These are phyloP conservation scores for Karstenula rhodostoma DNA, from an alignment of 2,329 filamentous ascomycete genomes.

Conservation along the genomic window DNA sequence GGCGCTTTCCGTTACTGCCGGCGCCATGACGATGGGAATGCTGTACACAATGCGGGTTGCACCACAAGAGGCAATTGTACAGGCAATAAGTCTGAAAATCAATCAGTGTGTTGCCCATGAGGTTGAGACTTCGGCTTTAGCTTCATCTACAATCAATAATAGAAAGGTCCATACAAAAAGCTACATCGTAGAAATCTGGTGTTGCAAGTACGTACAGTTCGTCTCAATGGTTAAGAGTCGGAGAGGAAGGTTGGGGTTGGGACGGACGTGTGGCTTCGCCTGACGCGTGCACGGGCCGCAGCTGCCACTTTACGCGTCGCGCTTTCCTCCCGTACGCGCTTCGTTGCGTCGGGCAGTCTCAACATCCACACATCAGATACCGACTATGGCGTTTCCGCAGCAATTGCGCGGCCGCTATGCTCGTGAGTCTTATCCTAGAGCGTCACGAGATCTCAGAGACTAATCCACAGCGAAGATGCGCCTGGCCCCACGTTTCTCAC, in stretches of 20 bases:
- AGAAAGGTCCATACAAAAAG: no score
- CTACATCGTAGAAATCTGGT: no score
- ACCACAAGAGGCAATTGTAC: no score
- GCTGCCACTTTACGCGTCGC: constrained; percentile 22
- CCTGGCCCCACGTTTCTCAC: constrained; percentile 85
- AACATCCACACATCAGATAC: constrained; percentile 2
- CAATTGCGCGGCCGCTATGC: constrained; percentile 42
- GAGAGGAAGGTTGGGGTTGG: not conserved
- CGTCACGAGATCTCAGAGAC: constrained; percentile 8
- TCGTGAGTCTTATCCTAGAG: constrained; percentile 30
- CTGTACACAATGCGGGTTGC: no score
- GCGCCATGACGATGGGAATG: no score
- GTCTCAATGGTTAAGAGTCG: not conserved
- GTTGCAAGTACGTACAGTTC: not conserved
- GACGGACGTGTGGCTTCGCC: not conserved
- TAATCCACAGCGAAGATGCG: constrained; percentile 67
- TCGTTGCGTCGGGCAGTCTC: constrained; percentile 2
- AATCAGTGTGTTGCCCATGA: no score
- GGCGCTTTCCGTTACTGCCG: not conserved
- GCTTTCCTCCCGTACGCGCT: constrained; percentile 8
- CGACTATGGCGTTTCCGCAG: constrained; percentile 26
- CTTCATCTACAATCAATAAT: no score
- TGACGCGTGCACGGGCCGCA: constrained; percentile 10
- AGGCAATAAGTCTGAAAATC: no score
- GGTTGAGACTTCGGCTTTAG: no score